phyloP scores from a whole-genome alignment of 345 rosid genomes.

The Melaleuca quinquenervia region DNA sequence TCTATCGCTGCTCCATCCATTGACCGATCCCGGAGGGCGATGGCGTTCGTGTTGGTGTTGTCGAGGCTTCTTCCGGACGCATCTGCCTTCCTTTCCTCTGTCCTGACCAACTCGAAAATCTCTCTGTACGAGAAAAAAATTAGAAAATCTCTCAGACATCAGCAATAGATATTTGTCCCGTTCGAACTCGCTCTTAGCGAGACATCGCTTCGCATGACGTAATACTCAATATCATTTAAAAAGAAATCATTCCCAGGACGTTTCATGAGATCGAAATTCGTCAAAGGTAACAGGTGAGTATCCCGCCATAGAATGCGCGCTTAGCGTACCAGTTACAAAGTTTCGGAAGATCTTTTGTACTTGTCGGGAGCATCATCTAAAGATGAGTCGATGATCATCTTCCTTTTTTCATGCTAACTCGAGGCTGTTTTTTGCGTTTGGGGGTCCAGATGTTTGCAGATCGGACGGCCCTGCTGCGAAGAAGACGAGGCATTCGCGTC shows the following conservation, averaged over 20 bases:
- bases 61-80: neutral
- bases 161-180: neutral
- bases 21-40: neutral
- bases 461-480: neutral
- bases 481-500: neutral
- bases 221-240: neutral
- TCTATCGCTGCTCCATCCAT: neutral
- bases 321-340: neutral
- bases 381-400: neutral
- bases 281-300: neutral
- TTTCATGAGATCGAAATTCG: neutral
- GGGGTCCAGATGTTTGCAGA: neutral
- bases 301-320: neutral
- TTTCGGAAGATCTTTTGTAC: neutral
- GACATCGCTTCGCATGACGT: neutral
- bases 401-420: neutral
- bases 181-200: neutral
- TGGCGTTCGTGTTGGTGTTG: neutral
- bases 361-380: neutral
- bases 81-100: neutral
- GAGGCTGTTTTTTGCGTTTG: neutral
- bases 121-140: no score
- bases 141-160: neutral
- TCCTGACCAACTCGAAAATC: neutral
- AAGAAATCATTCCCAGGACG: neutral